These are phyloP conservation scores for Corynespora cassiicola DNA, from an alignment of 2,329 filamentous ascomycete species.

Conservation along the genomic window DNA sequence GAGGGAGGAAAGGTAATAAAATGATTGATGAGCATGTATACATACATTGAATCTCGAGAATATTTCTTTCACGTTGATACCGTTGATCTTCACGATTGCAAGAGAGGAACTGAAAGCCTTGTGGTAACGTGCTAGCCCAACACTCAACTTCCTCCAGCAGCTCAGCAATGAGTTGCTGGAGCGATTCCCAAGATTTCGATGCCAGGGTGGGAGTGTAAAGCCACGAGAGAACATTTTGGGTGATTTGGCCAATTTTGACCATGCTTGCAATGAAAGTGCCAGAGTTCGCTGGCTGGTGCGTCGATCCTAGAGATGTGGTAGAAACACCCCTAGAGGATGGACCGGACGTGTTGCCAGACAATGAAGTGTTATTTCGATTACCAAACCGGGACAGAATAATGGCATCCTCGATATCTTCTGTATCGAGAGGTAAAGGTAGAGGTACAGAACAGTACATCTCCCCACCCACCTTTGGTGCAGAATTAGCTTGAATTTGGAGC, in stretches of 20 bases:
- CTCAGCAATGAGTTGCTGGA: slow-evolving; percentile 37
- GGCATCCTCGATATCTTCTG: slow-evolving; percentile 27
- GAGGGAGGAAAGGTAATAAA: too few relatives aligned
- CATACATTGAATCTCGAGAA: slow-evolving; percentile 26
- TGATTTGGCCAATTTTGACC: slow-evolving; percentile 33
- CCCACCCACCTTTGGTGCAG: slow-evolving; percentile 38
- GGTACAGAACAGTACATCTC: slow-evolving; percentile 37
- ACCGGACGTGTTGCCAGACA: too few relatives aligned
- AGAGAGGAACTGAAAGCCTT: slow-evolving; percentile 22
- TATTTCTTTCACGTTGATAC: slow-evolving; percentile 19
- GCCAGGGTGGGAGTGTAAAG: slow-evolving; percentile 40
- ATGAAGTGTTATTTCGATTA: too few relatives aligned
- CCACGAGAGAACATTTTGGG: slow-evolving; percentile 32
- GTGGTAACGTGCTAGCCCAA: slow-evolving; percentile 39
- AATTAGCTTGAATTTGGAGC: too few relatives aligned
- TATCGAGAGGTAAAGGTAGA: slow-evolving; percentile 36
- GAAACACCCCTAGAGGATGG: background rate
- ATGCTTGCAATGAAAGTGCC: slow-evolving; percentile 25
- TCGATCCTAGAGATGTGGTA: background rate
- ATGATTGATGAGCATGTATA: too few relatives aligned
- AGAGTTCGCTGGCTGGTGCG: slow-evolving; percentile 21
- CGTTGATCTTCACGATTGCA: background rate
- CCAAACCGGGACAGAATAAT: slow-evolving; percentile 21
- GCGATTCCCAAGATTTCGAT: slow-evolving; percentile 40
- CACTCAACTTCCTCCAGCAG: slow-evolving; percentile 37